Evolutionary conservation across 2,329 filamentous ascomycete genomes (phyloP).

Genomic region (Colletotrichum aenigma): DNA sequence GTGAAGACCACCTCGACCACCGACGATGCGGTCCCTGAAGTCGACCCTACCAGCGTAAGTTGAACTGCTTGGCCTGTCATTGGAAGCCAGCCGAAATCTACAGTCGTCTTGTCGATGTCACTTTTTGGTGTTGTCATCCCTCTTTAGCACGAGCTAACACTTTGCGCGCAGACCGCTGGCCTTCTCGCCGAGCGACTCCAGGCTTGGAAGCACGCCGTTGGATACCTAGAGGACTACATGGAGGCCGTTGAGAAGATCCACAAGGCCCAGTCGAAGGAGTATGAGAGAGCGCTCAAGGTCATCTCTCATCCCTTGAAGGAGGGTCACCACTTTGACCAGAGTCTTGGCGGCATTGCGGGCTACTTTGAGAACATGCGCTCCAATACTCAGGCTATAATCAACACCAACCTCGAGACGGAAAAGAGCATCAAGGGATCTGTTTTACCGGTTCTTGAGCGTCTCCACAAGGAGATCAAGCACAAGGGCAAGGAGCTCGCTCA

Average conservation of each 20-base stretch:
- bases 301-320: slow-evolving; percentile 86
- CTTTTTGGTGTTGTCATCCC: neutral
- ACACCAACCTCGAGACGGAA: slow-evolving; percentile 88
- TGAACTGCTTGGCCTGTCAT: neutral
- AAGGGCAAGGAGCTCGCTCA: slow-evolving; percentile 88
- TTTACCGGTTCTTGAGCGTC: slow-evolving; percentile 84
- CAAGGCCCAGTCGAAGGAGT: slow-evolving; percentile 86
- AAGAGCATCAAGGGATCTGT: slow-evolving; percentile 88
- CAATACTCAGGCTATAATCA: slow-evolving; percentile 91
- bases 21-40: slow-evolving; percentile 64
- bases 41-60: slow-evolving; percentile 63
- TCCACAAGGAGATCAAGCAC: slow-evolving; percentile 96
- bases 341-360: slow-evolving; percentile 82
- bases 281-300: slow-evolving; percentile 91
- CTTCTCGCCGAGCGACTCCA: slow-evolving; percentile 86
- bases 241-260: slow-evolving; percentile 84
- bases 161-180: slow-evolving; percentile 64
- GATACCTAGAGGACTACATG: slow-evolving; percentile 90
- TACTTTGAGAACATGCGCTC: slow-evolving; percentile 93
- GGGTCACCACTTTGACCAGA: slow-evolving; percentile 91
- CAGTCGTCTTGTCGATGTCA: neutral
- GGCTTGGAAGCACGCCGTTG: slow-evolving; percentile 95
- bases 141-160: neutral
- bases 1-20: slow-evolving; percentile 28
- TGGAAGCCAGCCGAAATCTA: neutral